Conservation (phyloP, 345 rosid genomes). For the Eucalyptus regnans region DNA sequence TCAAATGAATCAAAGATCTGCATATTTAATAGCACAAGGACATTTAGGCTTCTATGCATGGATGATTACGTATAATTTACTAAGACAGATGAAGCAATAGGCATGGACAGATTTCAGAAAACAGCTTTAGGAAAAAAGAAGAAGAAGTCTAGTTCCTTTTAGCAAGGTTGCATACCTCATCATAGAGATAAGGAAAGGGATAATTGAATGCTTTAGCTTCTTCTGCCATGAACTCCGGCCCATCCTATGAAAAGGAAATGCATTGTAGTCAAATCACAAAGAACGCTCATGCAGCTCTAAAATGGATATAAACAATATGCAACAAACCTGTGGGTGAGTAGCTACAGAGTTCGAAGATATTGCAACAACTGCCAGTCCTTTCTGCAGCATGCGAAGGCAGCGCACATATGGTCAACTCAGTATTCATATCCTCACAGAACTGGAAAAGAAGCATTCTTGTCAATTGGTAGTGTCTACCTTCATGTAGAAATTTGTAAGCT, state of each 20-base stretch:
- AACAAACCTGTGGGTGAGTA: conserved; percentile 80
- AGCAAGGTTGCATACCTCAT: conserved; percentile 33
- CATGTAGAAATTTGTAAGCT: conserved; percentile 68
- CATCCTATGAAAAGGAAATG: conserved; percentile 56
- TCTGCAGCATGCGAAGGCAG: conserved; percentile 22
- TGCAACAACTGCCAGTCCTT: conserved; percentile 87
- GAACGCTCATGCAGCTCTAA: background rate
- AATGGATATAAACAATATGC: background rate
- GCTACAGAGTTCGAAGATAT: conserved; percentile 75
- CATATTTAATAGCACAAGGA: background rate
- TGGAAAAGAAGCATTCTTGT: background rate
- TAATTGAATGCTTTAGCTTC: conserved; percentile 58
- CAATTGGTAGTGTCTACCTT: conserved; percentile 19
- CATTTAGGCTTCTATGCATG: background rate
- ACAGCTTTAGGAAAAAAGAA: background rate
- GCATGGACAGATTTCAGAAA: background rate
- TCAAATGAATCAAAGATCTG: background rate
- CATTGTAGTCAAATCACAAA: background rate
- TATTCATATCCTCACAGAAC: background rate
- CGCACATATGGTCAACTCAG: background rate
- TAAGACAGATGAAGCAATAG: background rate
- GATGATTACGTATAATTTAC: background rate
- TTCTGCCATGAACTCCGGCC: conserved; percentile 84
- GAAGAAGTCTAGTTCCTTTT: background rate
- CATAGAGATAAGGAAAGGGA: conserved; percentile 82